A percentile compares a stretch with the other conserved stretches of the same genome.
phyloP scores from a whole-genome alignment of 2,329 filamentous ascomycete genomes.

The Trichoderma citrinoviride region DNA sequence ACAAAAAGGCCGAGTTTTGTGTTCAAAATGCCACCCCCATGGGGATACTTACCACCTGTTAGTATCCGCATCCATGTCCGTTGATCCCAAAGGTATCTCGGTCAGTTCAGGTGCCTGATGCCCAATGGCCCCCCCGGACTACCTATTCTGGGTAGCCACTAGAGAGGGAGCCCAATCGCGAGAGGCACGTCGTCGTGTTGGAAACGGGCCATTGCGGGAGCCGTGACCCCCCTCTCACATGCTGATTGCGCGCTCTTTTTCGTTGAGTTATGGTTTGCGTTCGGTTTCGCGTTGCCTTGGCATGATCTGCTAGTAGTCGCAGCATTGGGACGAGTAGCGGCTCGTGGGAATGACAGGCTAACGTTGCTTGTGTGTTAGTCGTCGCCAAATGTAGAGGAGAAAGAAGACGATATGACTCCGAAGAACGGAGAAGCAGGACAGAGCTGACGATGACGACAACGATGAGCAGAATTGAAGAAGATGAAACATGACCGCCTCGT shows the following conservation, averaged over 20 bases:
- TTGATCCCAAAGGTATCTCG: neutral
- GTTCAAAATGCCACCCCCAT: neutral
- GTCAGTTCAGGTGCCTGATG: constrained; percentile 22
- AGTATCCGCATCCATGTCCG: neutral
- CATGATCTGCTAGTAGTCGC: neutral
- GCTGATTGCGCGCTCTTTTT: neutral
- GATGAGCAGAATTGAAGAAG: neutral
- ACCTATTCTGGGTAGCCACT: constrained; percentile 14
- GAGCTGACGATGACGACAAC: neutral
- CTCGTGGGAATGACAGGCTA: constrained; percentile 7
- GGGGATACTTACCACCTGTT: neutral
- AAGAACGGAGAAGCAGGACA: neutral
- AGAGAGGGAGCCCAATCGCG: constrained; percentile 16
- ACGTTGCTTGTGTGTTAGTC: neutral
- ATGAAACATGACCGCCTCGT: neutral
- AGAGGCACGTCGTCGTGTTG: constrained; percentile 12
- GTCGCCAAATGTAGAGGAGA: neutral
- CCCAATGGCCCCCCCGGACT: constrained; percentile 17
- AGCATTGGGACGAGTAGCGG: too few species aligned
- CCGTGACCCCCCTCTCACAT: neutral
- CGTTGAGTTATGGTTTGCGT: too few species aligned
- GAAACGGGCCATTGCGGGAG: constrained; percentile 7
- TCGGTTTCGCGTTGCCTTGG: neutral
- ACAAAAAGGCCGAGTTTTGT: neutral
- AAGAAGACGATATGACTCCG: neutral